Evolutionary conservation across 2,329 filamentous ascomycete genomes (phyloP), one percentile per base, ranked within the genome.

Genomic region (Lecanicillium sp.): DNA sequence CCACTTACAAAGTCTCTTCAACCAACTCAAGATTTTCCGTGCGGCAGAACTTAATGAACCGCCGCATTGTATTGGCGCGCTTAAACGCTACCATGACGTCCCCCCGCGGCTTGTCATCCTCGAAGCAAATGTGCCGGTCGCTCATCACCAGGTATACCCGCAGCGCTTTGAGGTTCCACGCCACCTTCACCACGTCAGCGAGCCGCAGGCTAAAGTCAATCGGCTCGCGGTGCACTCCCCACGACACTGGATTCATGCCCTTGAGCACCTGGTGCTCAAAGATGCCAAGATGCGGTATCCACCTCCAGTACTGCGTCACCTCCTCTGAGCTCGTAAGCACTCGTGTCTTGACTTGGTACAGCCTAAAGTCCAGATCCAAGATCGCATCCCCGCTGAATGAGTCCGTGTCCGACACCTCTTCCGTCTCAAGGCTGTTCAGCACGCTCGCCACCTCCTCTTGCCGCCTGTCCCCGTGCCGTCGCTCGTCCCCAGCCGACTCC

Each of bases 261-360:
- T 68, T 69, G 4, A 79, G 65, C 1, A 79, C 71, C 55, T 78
- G 76, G 53, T 79, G 77, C 62, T 79, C 72, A 45, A 79, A 74
- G 12, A 65, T 55, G 15, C 56, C 63, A 6, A 58, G 56, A 24
- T 67, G 58, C 8, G 63, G 63, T 3, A 71, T 55, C 70, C 71
- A 79, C 42, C 74, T 74, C 74, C 74, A 77, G 61, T 79, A 79
- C 56, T 80, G 77, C 11, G 73, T 78, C 5, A 75, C 71, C 11
- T 65, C 56, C 2, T 64, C 60, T 45, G 71, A 72, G 19, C 70
- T 75, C 1, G 74, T 72, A 43, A 71, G 66, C 10, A 64, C 53
- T 12, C 64, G 61, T 3, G 72, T 74, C 62, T 77, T 78, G 54
- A 81, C 69, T 53, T 77, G 73, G 38, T 71, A 63, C 11, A 81